Evolutionary conservation across 1,284 basidiomycete genomes (phyloP), one percentile per base, ranked within the genome.

Genomic region (Apiotrichum sp.): DNA sequence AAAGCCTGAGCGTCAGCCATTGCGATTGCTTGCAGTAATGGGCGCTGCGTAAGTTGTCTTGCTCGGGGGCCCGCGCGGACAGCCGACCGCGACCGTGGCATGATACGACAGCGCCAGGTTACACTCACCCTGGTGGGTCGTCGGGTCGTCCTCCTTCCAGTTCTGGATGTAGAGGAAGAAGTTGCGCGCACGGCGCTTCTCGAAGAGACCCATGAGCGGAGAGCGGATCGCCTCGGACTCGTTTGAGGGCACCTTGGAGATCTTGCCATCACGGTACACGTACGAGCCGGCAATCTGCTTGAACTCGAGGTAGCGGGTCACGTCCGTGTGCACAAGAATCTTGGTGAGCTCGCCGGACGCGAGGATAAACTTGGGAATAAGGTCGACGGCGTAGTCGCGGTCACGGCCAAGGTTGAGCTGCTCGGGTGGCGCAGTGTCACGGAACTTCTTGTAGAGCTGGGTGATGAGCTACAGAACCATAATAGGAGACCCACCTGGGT

Each of bases 251-350:
- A 99, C 96, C 79, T 99, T 99, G 61, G 91, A 93, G 77, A 99
- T 97, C 78, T 80, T 88, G 58, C 92, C 91, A 77, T 98, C 96
- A 53, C 95, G 87, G 77, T 93, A 97, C 59, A 99, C 96, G 77
- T 89, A 98, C 70, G 89, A 93, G 53, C 95, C 96, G 2, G 96
- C 92, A 77, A 99, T 98, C 80, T 98, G 95, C 82, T 98, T 98
- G 82, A 98, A 98, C 77, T 98, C 96, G 72, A 99, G 87, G 80
- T 99, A 99, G 61, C 93, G 87, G 38, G 91, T 96, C 62, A 99
- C 96, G 73, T 98, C 93, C 66, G 96, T 98, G 81, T 98, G 95
- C 47, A 98, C 93, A 62, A 99, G 87, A 77, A 99, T 98, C 77
- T 88, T 89, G 57, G 93, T 97, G 71, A 99, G 86, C 78, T 98